Base-by-base conservation (phyloP, 768 basidiomycete species). In the Russula emetica region DNA sequence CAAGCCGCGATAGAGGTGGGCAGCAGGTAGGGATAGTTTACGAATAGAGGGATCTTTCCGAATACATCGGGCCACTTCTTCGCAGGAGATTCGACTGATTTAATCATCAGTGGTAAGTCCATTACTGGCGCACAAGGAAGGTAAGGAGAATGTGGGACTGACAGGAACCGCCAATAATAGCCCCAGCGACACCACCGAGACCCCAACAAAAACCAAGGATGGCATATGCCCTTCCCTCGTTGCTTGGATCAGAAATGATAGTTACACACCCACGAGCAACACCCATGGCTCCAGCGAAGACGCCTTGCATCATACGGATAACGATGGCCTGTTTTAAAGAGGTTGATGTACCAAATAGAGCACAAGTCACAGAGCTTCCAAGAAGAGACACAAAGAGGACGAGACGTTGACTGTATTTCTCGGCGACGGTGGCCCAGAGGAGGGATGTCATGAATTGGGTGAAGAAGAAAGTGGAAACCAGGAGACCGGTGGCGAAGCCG, bases 201-300 rank as follows among this genome's bases (percentile, higher is more conserved):
- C 94, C 95, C 97, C 96, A 97, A 69, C 87, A 92, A 74, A 96
- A 97, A 13, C 90, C 95, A 53, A 98, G 78, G 62, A 95, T 90
- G 52, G 94, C 92, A 74, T 98, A 98, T 26, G 96, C 97, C 69
- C 93, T 82, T 28, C 90, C 90, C 75, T 98, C 95, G 74, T 99
- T 99, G 57, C 86, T 89, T 32, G 85, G 77, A 74, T 98, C 95
- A 0, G 97, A 95, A 62, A 99, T 82, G 67, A 87, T 86, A 14
- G 90, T 77, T 56, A 98, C 87, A 22, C 86, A 89, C 14, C 94
- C 91, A 71, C 96, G 84, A 50, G 94, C 95, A 30, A 98, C 96
- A 24, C 96, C 96, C 20, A 98, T 89, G 24, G 95, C 91, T 4
- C 96, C 95, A 3, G 89, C 90, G 71, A 96, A 97, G 32, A 95